Percentiles rank a stretch among this genome's conserved stretches.
Evolutionary conservation across 163 green algal species (phyloP).

Genomic region (Trebouxia gelatinosa): DNA sequence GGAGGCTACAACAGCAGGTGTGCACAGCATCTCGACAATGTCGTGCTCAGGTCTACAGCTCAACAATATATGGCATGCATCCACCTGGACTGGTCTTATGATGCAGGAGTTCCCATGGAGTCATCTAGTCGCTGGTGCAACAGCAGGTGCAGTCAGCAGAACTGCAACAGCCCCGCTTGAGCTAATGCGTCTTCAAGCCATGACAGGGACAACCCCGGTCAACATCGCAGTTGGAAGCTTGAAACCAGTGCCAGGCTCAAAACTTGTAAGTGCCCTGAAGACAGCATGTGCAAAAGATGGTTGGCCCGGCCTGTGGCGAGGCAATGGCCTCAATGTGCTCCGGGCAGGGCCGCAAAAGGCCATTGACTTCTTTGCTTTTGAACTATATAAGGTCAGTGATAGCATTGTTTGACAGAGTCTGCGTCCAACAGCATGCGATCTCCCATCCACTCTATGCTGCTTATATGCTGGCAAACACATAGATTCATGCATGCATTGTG

Average conservation of each 20-base stretch:
- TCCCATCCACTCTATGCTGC: too few species aligned
- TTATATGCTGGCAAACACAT: too few species aligned
- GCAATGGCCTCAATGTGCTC: constrained; percentile 81
- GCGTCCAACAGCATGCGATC: too few species aligned
- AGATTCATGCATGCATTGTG: not conserved
- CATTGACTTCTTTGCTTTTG: constrained; percentile 89
- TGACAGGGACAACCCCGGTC: constrained; percentile 39
- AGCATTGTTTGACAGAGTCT: too few species aligned
- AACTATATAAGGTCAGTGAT: constrained; percentile 51
- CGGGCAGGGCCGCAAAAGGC: constrained; percentile 75
- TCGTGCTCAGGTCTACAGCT: too few species aligned
- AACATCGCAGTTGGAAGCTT: not conserved
- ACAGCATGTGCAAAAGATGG: constrained; percentile 41
- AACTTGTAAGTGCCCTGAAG: not conserved
- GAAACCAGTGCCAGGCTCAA: not conserved
- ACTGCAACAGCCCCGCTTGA: constrained; percentile 83
- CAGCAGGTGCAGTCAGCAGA: constrained; percentile 71
- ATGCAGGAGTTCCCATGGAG: constrained; percentile 42
- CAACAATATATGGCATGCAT: too few species aligned
- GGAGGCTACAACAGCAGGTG: too few species aligned
- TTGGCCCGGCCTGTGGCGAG: constrained; percentile 50
- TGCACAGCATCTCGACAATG: too few species aligned
- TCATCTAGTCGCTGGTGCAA: constrained; percentile 78
- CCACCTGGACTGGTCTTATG: not conserved
- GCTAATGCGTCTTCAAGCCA: constrained; percentile 72